phyloP scores from a whole-genome alignment of 2,329 filamentous ascomycete species.

The Trichoderma cornu-damae region DNA sequence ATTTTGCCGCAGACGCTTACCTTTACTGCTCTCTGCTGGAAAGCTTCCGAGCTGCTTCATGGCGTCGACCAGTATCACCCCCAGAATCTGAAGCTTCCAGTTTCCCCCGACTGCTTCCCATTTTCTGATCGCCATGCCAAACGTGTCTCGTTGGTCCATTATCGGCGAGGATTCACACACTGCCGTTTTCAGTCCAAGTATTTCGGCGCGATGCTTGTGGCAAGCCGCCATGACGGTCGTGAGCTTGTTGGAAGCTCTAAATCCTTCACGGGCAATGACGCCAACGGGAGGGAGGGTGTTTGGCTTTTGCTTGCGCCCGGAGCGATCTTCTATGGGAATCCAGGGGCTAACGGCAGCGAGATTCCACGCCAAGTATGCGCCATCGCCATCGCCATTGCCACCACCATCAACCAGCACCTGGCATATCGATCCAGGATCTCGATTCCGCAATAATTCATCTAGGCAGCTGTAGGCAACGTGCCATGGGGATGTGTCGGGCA shows the following conservation, averaged over 20 bases:
- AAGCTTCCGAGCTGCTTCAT: conserved; percentile 37
- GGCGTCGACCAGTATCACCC: conserved; percentile 61
- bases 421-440: conserved; percentile 45
- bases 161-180: conserved; percentile 43
- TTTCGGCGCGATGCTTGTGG: conserved; percentile 56
- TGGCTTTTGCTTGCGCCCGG: conserved; percentile 43
- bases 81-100: conserved; percentile 69
- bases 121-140: conserved; percentile 68
- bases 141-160: conserved; percentile 52
- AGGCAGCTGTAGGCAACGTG: conserved; percentile 59
- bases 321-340: conserved; percentile 45
- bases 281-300: conserved; percentile 45
- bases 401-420: conserved; percentile 54
- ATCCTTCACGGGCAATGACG: conserved; percentile 64
- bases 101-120: conserved; percentile 60
- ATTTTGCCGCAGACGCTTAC: background rate
- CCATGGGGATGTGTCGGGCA: conserved; percentile 59
- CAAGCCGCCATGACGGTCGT: conserved; percentile 62
- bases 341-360: conserved; percentile 72
- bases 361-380: conserved; percentile 70
- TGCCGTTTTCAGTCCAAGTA: conserved; percentile 56
- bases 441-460: conserved; percentile 42
- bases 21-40: conserved; percentile 17
- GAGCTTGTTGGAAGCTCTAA: conserved; percentile 73
- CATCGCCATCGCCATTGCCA: conserved; percentile 56